Conservation (phyloP, 352 stramenopile species). For the Phytophthora hybrid region DNA sequence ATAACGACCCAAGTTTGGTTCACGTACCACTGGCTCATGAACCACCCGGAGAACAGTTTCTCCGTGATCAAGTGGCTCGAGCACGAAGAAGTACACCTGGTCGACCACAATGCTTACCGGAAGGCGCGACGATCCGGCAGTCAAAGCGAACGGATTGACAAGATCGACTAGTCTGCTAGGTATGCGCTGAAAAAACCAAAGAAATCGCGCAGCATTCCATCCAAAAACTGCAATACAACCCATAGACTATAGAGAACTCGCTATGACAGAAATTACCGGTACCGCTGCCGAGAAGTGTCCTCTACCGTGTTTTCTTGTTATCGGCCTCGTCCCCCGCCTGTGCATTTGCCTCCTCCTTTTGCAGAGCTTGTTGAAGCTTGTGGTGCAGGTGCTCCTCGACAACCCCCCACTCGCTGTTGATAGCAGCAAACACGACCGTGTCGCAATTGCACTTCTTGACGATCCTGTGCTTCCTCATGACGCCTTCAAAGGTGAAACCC, state of each 20-base stretch:
- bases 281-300: too few relatives aligned
- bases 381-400: slow-evolving; percentile 74
- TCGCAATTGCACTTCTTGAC: slow-evolving; percentile 88
- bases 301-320: slow-evolving; percentile 54
- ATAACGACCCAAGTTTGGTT: slow-evolving; percentile 87
- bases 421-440: slow-evolving; percentile 83
- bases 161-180: slow-evolving; percentile 26
- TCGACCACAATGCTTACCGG: slow-evolving; percentile 82
- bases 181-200: not conserved
- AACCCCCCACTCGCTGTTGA: slow-evolving; percentile 89
- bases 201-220: not conserved
- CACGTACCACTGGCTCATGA: slow-evolving; percentile 86
- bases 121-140: slow-evolving; percentile 73
- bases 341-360: slow-evolving; percentile 27
- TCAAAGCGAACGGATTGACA: slow-evolving; percentile 35
- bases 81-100: slow-evolving; percentile 81
- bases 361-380: slow-evolving; percentile 40
- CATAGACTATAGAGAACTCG: slow-evolving; percentile 40
- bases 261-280: slow-evolving; percentile 11
- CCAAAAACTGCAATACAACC: slow-evolving; percentile 23
- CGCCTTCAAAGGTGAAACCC: slow-evolving; percentile 89
- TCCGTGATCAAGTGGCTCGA: slow-evolving; percentile 84
- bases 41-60: slow-evolving; percentile 68
- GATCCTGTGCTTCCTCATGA: slow-evolving; percentile 89
- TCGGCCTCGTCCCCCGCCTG: slow-evolving; percentile 12